phyloP scores from a whole-genome alignment of 257 asterid genomes.

The Solanum sejunctum region DNA sequence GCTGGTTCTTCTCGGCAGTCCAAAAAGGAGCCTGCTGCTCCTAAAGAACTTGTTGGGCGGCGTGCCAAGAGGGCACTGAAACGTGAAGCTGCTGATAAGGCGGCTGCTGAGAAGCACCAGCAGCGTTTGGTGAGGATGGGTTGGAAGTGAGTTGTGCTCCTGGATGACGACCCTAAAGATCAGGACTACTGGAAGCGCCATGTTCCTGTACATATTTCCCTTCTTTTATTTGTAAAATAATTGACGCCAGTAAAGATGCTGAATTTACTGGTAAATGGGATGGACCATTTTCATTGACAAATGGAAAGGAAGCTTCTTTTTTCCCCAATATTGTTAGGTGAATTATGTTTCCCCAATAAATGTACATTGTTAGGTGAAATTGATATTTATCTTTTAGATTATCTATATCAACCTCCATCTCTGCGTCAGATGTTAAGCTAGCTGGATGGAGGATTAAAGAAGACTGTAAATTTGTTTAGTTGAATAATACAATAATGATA shows the following conservation, averaged over 20 bases:
- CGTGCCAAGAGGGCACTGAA: slow-evolving; percentile 77
- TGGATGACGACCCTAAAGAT: neutral
- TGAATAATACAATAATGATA: neutral
- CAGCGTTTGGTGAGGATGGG: slow-evolving; percentile 58
- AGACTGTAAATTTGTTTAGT: neutral
- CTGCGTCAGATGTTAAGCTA: neutral
- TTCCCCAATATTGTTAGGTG: slow-evolving; percentile 1
- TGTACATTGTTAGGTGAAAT: neutral
- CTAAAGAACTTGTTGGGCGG: slow-evolving; percentile 55
- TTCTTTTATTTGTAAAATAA: neutral
- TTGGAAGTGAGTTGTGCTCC: slow-evolving; percentile 13
- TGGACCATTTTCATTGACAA: neutral
- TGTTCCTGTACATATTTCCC: neutral
- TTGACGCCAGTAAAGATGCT: neutral
- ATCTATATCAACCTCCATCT: neutral
- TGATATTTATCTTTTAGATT: neutral
- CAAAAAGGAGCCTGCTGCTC: slow-evolving; percentile 25
- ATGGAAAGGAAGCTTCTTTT: neutral
- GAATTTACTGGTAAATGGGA: neutral
- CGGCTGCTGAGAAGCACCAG: slow-evolving; percentile 69
- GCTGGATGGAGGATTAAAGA: neutral
- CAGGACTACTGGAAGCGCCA: neutral
- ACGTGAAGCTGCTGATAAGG: slow-evolving; percentile 83
- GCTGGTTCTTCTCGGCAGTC: slow-evolving; percentile 72
- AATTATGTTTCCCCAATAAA: neutral